Conservation (phyloP, 352 stramenopile genomes). For the Plasmopara halstedii region DNA sequence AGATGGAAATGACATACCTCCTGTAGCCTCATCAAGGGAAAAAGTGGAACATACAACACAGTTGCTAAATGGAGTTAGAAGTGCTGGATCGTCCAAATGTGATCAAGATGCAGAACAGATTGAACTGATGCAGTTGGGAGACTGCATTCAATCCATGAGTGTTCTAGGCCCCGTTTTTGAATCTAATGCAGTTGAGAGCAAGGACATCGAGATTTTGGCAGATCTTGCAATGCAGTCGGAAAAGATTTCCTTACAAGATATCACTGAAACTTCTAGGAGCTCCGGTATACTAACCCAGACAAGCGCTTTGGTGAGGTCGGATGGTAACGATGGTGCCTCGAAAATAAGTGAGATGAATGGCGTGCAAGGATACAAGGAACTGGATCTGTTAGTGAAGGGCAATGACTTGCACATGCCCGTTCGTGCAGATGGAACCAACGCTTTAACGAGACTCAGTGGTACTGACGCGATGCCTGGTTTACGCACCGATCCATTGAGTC, state of each 20-base stretch:
- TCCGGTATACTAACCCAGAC: too few relatives aligned
- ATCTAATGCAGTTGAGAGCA: too few relatives aligned
- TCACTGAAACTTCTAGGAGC: too few relatives aligned
- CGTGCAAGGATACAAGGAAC: constrained; percentile 1
- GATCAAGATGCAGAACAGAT: constrained; percentile 6
- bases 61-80: constrained; percentile 2
- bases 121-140: constrained; percentile 9
- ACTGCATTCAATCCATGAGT: constrained; percentile 12
- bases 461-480: constrained; percentile 8
- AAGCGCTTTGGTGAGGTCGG: too few relatives aligned
- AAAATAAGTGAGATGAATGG: too few relatives aligned
- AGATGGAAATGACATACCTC: constrained; percentile 10
- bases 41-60: background rate
- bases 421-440: background rate
- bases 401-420: background rate
- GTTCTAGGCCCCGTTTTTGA: background rate
- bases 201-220: too few relatives aligned
- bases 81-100: constrained; percentile 1
- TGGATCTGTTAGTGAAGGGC: constrained; percentile 3
- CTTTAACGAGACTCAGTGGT: constrained; percentile 2
- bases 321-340: too few relatives aligned
- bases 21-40: background rate
- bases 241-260: too few relatives aligned
- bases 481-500: background rate
- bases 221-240: too few relatives aligned